Evolutionary conservation across 2,329 filamentous ascomycete genomes (phyloP), one percentile per base, ranked within the genome.

Genomic region (Fusarium sp.): DNA sequence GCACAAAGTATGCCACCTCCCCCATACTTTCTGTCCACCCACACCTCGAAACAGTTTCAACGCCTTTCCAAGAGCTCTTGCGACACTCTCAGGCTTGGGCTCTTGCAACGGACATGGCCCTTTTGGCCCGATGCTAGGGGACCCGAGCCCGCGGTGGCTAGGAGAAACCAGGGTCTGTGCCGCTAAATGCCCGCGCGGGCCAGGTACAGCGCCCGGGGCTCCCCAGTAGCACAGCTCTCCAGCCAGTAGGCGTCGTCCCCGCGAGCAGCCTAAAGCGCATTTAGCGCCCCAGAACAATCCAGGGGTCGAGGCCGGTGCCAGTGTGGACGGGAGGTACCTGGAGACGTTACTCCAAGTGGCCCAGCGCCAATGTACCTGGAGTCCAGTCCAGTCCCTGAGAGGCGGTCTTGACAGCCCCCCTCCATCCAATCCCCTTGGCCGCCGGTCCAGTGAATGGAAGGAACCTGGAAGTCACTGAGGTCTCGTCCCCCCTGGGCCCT

Each of bases 401-500:
- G 71, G 58, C 60, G 69, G 71, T 67, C 71, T 64, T 73, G 71
- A 74, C 71, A 73, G 70, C 64, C 72, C 55, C 56, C 34, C 34
- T 49, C 44, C 44, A 20, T 33, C 57, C 67, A 57, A 59, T 69
- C 50, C 68, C 61, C 40, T 44, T 31, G 33, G 20, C 40, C 51
- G 36, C 50, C 18, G 11, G 40, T 38, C 64, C 60, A 64, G 44
- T 70, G 57, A 65, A 69, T 66, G 44, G 58, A 69, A 69, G 58
- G 65, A 69, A 59, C 62, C 56, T 67, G 34, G 51, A 65, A 64
- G 62, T 66, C 46, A 46, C 53, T 71, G 51, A 62, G 54, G 38
- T 18, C 61, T 34, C 36, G 25, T 25, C 31, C 50, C 67, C 44
- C 40, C 40, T 62, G 69, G 65, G 65, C 55, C 62, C 56, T 51